Percentiles rank a stretch among this genome's conserved stretches.
Evolutionary conservation across 78 protist species (phyloP).

Genomic region (Dictyostelium purpureum): DNA sequence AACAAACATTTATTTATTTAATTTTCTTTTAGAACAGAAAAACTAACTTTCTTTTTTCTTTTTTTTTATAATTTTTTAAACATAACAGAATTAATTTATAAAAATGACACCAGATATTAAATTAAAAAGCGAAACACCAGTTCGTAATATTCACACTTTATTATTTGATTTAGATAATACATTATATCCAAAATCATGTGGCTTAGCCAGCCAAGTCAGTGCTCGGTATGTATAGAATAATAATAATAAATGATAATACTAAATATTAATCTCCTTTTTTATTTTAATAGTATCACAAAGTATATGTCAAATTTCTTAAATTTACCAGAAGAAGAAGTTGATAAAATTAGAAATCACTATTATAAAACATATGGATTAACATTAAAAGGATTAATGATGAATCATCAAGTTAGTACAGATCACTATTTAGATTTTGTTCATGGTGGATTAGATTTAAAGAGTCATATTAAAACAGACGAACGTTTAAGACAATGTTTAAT

Average conservation of each 20-base stretch:
- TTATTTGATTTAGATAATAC: conserved; percentile 78
- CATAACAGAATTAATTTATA: neutral
- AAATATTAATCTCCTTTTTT: too few relatives aligned
- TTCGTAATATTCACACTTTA: conserved; percentile 57
- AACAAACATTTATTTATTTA: too few relatives aligned
- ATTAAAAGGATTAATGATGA: conserved; percentile 51
- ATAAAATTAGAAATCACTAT: conserved; percentile 48
- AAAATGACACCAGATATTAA: neutral
- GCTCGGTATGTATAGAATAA: too few relatives aligned
- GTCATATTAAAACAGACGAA: conserved; percentile 6
- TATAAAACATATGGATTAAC: conserved; percentile 69
- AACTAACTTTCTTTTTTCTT: neutral
- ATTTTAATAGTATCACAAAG: conserved; percentile 25
- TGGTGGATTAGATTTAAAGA: conserved; percentile 60
- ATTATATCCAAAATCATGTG: conserved; percentile 69
- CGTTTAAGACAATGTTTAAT: neutral
- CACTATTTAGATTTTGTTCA: conserved; percentile 65
- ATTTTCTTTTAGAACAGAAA: too few relatives aligned
- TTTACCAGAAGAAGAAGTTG: conserved; percentile 48
- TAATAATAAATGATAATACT: neutral
- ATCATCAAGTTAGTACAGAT: conserved; percentile 38
- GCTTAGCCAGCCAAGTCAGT: conserved; percentile 56
- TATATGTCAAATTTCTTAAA: conserved; percentile 13
- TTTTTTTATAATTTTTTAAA: neutral
- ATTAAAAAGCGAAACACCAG: neutral